Base-by-base conservation (phyloP, 2,329 filamentous ascomycete genomes). In the Aureobasidium sp. region DNA sequence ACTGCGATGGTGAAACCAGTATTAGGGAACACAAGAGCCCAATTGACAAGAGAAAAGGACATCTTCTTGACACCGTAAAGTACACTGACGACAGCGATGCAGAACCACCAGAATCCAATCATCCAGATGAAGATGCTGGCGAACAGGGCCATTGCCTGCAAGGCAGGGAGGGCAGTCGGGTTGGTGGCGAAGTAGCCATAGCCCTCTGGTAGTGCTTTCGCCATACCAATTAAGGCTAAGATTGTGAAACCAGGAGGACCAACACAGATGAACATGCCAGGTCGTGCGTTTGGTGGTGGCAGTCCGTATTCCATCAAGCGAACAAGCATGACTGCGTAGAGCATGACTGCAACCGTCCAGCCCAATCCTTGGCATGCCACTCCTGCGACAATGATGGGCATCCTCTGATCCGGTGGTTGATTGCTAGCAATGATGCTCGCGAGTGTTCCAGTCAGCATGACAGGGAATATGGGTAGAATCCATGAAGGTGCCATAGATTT, bases 21-120 rank as follows among this genome's bases (percentile, higher is more conserved):
- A 64, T 88, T 87, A 5, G 85, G 85, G 68, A 87, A 88, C 32
- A 88, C 81, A 70, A 86, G 84, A 2, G 82, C 83, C 79, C 82
- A 86, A 17, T 41, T 59, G 67, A 76, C 50, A 77, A 74, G 37
- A 74, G 76, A 71, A 78, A 82, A 71, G 0, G 55, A 61, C 69
- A 70, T 70, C 15, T 64, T 55, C 15, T 57, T 65, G 4, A 64
- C 46, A 1, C 66, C 67, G 3, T 51, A 50, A 2, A 70, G 36
- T 2, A 67, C 61, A 20, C 57, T 61, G n/a, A 70, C 34, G 13
- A 64, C 23, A 5, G 67, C 66, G 27, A 71, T 65, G 32, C 63
- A 65, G 51, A 71, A 70, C 53, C 52, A 63, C 77, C 79, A 82
- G 52, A 80, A 76, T 2, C 75, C 76, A 17, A 82, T 73, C 3